Conservation (phyloP, 2,329 filamentous ascomycete species). For the Colletotrichum theobromicola region DNA sequence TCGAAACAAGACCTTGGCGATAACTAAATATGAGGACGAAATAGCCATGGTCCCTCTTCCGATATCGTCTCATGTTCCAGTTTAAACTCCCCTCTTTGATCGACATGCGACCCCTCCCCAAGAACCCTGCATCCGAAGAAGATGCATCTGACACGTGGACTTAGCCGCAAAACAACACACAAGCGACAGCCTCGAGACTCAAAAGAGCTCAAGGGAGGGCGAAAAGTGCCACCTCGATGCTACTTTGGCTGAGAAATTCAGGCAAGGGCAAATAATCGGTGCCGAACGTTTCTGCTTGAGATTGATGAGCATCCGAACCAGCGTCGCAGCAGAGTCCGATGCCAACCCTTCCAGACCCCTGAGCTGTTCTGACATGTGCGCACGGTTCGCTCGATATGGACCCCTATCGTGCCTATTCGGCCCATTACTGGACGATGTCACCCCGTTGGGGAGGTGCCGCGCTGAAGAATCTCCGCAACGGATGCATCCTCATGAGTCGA, state of each 20-base stretch:
- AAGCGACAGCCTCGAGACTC: neutral
- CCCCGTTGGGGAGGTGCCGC: neutral
- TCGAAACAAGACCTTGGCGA: neutral
- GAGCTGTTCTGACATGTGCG: neutral
- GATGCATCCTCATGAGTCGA: slow-evolving; percentile 2
- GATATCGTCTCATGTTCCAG: neutral
- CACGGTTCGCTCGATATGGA: neutral
- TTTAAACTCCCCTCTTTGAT: neutral
- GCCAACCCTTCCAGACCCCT: neutral
- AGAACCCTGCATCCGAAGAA: neutral
- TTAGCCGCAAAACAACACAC: neutral
- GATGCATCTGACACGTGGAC: neutral
- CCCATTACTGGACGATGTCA: neutral
- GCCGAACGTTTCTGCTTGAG: neutral
- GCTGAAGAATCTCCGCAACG: slow-evolving; percentile 8
- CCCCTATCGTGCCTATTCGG: neutral
- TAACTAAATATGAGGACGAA: neutral
- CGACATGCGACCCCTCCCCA: neutral
- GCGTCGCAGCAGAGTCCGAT: neutral
- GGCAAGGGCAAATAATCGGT: neutral
- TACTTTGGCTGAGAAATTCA: neutral
- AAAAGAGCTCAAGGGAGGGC: neutral
- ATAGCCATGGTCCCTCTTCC: neutral
- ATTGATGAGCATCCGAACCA: neutral
- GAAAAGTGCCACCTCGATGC: neutral